Percentiles rank a stretch among this genome's conserved stretches.
Evolutionary conservation across 2,329 filamentous ascomycete genomes (phyloP).

Genomic region (Thelonectria olida): DNA sequence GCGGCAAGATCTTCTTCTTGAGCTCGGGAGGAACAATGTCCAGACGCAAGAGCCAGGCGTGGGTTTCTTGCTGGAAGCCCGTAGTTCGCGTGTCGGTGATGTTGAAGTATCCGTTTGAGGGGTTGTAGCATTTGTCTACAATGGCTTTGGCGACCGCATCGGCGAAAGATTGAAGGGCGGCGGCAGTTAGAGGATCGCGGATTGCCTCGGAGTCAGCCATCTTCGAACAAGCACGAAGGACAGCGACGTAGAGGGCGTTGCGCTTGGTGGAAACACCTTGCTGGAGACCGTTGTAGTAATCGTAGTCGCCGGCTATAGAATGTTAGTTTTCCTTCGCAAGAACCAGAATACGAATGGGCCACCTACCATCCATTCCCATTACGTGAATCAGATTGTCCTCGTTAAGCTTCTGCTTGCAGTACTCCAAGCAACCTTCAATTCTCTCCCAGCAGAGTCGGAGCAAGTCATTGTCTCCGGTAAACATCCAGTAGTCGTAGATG

Average conservation of each 20-base stretch:
- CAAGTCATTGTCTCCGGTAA: slow-evolving; percentile 1
- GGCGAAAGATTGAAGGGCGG: not conserved
- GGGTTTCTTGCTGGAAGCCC: slow-evolving; percentile 5
- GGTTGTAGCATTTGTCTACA: slow-evolving; percentile 2
- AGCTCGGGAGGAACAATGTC: not conserved
- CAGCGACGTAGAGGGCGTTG: not conserved
- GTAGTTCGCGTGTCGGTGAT: not conserved
- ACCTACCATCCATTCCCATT: not conserved
- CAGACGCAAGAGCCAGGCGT: not conserved
- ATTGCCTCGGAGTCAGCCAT: not conserved
- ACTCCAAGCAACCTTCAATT: not conserved
- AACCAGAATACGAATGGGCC: not conserved
- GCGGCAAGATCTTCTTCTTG: not conserved
- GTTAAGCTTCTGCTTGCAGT: not conserved
- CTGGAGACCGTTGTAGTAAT: not conserved
- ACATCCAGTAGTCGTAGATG: slow-evolving; percentile 6
- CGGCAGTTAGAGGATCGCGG: not conserved
- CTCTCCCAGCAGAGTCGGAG: not conserved
- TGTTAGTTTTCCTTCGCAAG: not conserved
- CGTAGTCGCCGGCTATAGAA: not conserved
- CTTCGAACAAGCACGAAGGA: not conserved
- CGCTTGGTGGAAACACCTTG: not conserved
- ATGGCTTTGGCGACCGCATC: not conserved
- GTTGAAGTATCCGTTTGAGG: slow-evolving; percentile 4
- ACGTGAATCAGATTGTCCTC: not conserved